These are phyloP conservation scores for Phyllosticta paracitricarpa DNA, from an alignment of 2,329 filamentous ascomycete genomes.

Conservation along the genomic window DNA sequence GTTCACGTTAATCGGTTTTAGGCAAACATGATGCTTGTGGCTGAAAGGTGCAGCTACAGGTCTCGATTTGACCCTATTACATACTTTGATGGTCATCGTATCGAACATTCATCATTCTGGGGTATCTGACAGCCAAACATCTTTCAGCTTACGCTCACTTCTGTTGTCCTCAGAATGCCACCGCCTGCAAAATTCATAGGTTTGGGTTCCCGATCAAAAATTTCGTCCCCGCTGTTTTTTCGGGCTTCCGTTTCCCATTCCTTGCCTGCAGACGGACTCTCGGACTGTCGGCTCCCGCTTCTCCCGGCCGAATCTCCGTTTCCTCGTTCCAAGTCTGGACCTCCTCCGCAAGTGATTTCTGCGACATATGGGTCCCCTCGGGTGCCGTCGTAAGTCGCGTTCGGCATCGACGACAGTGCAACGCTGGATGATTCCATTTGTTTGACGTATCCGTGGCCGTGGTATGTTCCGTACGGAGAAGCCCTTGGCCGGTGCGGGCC, in stretches of 20 bases:
- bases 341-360: not conserved
- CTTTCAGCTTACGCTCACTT: slow-evolving; percentile 3
- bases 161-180: slow-evolving; percentile 5
- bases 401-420: not conserved
- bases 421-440: slow-evolving; percentile 4
- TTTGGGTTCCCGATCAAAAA: not conserved
- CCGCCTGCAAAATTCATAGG: not conserved
- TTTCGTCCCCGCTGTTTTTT: slow-evolving; percentile 4
- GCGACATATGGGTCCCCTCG: slow-evolving; percentile 2
- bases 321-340: not conserved
- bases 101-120: not conserved
- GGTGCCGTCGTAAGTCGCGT: not conserved
- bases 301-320: not conserved
- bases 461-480: not conserved
- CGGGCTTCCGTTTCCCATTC: slow-evolving; percentile 3
- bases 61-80: not conserved
- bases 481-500: not conserved
- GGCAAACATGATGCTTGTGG: too few relatives aligned
- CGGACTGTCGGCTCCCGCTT: not conserved
- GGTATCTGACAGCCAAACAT: not conserved
- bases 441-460: slow-evolving; percentile 3
- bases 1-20: too few relatives aligned
- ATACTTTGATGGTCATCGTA: not conserved
- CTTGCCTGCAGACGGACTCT: not conserved
- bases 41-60: not conserved